Evolutionary conservation across 2,329 filamentous ascomycete genomes (phyloP).

Genomic region (Diaporthe sp.): DNA sequence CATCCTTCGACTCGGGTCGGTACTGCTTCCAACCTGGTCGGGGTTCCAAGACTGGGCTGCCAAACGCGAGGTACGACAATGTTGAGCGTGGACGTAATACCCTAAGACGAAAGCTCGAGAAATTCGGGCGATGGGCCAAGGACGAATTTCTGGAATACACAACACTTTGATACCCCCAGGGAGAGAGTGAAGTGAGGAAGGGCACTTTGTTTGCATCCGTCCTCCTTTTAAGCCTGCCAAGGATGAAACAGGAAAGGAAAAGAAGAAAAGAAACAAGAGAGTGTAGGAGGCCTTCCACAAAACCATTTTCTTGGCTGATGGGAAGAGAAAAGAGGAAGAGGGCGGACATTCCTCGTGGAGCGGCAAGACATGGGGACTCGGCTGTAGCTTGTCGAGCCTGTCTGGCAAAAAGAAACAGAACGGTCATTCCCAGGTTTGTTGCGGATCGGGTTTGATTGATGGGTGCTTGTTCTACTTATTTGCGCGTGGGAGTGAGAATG

Average conservation of each 20-base stretch:
- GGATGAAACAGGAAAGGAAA: neutral
- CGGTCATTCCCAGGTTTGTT: slow-evolving; percentile 30
- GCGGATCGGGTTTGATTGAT: slow-evolving; percentile 24
- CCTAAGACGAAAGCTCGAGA: neutral
- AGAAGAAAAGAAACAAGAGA: neutral
- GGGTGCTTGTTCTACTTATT: slow-evolving; percentile 24
- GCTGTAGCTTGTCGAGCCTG: neutral
- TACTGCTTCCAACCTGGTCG: neutral
- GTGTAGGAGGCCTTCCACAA: neutral
- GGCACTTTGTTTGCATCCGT: neutral
- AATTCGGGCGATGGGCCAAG: slow-evolving; percentile 1
- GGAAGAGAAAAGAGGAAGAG: slow-evolving; percentile 14
- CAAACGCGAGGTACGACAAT: neutral
- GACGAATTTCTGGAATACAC: slow-evolving; percentile 20
- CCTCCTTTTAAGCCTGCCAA: neutral
- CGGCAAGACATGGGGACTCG: neutral
- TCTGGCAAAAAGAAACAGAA: slow-evolving; percentile 1
- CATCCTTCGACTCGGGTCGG: neutral
- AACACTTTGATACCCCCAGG: slow-evolving; percentile 31
- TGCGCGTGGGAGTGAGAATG: neutral
- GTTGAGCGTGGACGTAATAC: slow-evolving; percentile 11
- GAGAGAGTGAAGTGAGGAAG: slow-evolving; percentile 1
- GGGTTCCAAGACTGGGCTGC: neutral
- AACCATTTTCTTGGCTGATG: slow-evolving; percentile 20
- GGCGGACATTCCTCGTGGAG: neutral